Percentiles rank a stretch among this genome's conserved stretches.
phyloP scores from a whole-genome alignment of 2,329 filamentous ascomycete species.

The Botrytis galanthina region DNA sequence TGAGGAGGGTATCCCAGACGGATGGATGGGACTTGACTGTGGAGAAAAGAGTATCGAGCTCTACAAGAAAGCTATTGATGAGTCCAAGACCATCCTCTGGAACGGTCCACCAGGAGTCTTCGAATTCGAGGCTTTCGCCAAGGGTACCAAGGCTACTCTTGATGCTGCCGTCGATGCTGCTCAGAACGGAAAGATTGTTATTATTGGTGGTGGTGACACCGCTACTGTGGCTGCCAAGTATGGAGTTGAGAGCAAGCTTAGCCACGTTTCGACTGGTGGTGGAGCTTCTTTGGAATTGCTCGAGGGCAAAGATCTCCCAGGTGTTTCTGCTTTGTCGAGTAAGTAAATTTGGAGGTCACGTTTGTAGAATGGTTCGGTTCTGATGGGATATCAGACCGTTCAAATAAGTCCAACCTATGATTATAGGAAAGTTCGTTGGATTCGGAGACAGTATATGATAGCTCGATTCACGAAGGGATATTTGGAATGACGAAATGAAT shows the following conservation, averaged over 20 bases:
- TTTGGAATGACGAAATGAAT: constrained; percentile 23
- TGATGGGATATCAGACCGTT: constrained; percentile 36
- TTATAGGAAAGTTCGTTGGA: constrained; percentile 33
- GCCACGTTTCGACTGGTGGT: constrained; percentile 95
- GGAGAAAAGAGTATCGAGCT: constrained; percentile 84
- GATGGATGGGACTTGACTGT: constrained; percentile 97
- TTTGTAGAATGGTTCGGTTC: constrained; percentile 21
- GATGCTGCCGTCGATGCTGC: constrained; percentile 83
- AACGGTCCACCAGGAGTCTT: constrained; percentile 98
- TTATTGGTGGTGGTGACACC: constrained; percentile 97
- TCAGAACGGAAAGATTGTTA: constrained; percentile 86
- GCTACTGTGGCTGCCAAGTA: constrained; percentile 98
- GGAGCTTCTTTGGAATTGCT: constrained; percentile 94
- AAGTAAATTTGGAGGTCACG: constrained; percentile 50
- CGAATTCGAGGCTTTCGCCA: constrained; percentile 92
- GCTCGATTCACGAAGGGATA: constrained; percentile 34
- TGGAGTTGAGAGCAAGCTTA: constrained; percentile 91
- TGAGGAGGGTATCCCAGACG: constrained; percentile 85
- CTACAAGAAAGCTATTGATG: constrained; percentile 81
- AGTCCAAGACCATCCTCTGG: constrained; percentile 96
- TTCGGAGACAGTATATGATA: constrained; percentile 22
- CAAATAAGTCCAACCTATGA: constrained; percentile 34
- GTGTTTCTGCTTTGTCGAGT: constrained; percentile 85
- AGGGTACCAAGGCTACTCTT: constrained; percentile 86
- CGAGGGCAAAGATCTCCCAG: constrained; percentile 96